Conservation (phyloP, 345 rosid species). For the Brassica cretica region DNA sequence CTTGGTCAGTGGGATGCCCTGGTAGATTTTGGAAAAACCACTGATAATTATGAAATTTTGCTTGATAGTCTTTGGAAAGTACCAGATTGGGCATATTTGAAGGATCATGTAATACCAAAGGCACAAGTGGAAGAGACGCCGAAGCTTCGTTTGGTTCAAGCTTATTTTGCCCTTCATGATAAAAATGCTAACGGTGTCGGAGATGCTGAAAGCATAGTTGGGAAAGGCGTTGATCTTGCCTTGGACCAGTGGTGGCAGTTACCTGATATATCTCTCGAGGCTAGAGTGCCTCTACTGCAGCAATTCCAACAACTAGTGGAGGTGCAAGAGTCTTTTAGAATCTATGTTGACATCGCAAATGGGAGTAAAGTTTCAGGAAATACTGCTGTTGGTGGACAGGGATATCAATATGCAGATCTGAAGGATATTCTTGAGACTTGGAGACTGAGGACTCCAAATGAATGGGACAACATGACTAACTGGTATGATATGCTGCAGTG, state of each 20-base stretch:
- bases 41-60: slow-evolving; percentile 90
- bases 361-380: slow-evolving; percentile 74
- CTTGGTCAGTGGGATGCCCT: slow-evolving; percentile 99
- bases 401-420: slow-evolving; percentile 87
- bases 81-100: slow-evolving; percentile 94
- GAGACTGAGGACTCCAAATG: slow-evolving; percentile 97
- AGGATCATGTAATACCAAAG: slow-evolving; percentile 90
- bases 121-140: slow-evolving; percentile 99
- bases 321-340: slow-evolving; percentile 93
- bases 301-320: slow-evolving; percentile 97
- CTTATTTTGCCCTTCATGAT: slow-evolving; percentile 91
- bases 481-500: slow-evolving; percentile 98
- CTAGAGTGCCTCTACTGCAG: slow-evolving; percentile 92
- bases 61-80: slow-evolving; percentile 94
- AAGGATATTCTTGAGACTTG: slow-evolving; percentile 98
- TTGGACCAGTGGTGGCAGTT: slow-evolving; percentile 98
- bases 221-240: slow-evolving; percentile 95
- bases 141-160: slow-evolving; percentile 86
- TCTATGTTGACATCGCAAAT: slow-evolving; percentile 82
- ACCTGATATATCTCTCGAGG: slow-evolving; percentile 96
- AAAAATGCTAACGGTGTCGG: slow-evolving; percentile 69
- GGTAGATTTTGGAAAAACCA: slow-evolving; percentile 91
- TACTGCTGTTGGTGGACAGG: slow-evolving; percentile 66
- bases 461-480: slow-evolving; percentile 95
- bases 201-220: slow-evolving; percentile 87